phyloP scores from a whole-genome alignment of 257 asterid species.

The Solanum lycopersicoides region DNA sequence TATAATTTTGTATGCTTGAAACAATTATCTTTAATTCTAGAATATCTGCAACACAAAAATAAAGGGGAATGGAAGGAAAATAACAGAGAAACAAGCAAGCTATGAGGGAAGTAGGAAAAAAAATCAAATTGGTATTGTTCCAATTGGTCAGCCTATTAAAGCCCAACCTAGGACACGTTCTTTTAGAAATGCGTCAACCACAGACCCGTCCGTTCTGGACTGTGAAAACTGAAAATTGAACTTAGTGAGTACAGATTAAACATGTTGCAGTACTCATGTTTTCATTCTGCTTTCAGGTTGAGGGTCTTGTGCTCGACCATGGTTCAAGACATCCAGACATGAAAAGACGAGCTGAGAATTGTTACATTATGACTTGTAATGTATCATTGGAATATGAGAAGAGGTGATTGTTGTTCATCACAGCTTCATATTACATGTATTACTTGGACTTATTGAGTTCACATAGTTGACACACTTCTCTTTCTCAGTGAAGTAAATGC shows the following conservation, averaged over 20 bases:
- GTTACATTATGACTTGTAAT: constrained; percentile 75
- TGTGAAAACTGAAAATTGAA: background rate
- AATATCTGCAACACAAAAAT: background rate
- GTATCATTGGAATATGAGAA: constrained; percentile 96
- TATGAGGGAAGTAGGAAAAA: background rate
- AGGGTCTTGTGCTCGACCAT: constrained; percentile 99
- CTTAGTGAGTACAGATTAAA: background rate
- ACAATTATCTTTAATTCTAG: background rate
- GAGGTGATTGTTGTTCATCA: constrained; percentile 42
- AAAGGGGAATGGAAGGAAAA: background rate
- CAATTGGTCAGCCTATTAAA: background rate
- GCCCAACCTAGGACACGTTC: background rate
- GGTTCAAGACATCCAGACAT: constrained; percentile 99
- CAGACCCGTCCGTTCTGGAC: background rate
- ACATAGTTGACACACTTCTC: constrained; percentile 10
- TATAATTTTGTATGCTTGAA: background rate
- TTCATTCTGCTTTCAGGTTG: constrained; percentile 48
- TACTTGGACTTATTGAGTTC: background rate
- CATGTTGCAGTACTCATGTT: background rate
- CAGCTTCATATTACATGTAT: background rate
- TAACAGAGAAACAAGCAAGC: background rate
- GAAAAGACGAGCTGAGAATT: constrained; percentile 96
- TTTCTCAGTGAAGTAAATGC: constrained; percentile 86
- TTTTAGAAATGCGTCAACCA: background rate
- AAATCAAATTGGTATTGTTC: background rate